Percentiles rank a stretch among this genome's conserved stretches.
Evolutionary conservation across 1,284 basidiomycete species (phyloP).

Genomic region (Cryptococcus amylolentus): DNA sequence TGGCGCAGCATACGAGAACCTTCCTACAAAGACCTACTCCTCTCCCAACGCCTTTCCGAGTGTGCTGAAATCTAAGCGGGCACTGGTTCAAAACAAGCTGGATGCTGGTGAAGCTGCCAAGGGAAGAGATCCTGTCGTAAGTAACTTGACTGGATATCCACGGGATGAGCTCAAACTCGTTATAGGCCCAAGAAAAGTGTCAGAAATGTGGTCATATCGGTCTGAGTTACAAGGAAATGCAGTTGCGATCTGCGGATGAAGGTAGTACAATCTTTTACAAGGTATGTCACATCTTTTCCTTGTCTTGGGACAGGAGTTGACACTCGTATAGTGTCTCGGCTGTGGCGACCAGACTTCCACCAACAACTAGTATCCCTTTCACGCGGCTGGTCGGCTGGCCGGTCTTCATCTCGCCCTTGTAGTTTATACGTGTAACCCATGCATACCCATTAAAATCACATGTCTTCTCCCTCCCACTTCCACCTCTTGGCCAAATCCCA

Average conservation of each 20-base stretch:
- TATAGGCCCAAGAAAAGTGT: conserved; percentile 85
- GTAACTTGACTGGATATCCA: neutral
- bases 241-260: conserved; percentile 85
- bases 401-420: neutral
- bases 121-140: conserved; percentile 5
- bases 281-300: conserved; percentile 27
- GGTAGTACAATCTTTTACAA: conserved; percentile 70
- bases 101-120: conserved; percentile 71
- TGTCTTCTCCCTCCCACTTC: conserved; percentile 48
- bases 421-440: neutral
- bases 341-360: conserved; percentile 50
- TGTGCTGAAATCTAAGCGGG: conserved; percentile 77
- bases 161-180: neutral
- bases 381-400: neutral
- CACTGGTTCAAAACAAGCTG: conserved; percentile 76
- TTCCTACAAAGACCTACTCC: conserved; percentile 82
- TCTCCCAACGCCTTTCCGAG: conserved; percentile 94
- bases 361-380: conserved; percentile 41
- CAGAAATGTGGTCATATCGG: conserved; percentile 78
- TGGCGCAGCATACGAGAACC: conserved; percentile 80
- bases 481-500: conserved; percentile 88
- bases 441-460: conserved; percentile 14
- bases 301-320: neutral
- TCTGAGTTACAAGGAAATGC: conserved; percentile 47
- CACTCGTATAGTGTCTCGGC: conserved; percentile 40